Evolutionary conservation across 352 stramenopile species (phyloP).

Genomic region (Globisporangium yorkense): DNA sequence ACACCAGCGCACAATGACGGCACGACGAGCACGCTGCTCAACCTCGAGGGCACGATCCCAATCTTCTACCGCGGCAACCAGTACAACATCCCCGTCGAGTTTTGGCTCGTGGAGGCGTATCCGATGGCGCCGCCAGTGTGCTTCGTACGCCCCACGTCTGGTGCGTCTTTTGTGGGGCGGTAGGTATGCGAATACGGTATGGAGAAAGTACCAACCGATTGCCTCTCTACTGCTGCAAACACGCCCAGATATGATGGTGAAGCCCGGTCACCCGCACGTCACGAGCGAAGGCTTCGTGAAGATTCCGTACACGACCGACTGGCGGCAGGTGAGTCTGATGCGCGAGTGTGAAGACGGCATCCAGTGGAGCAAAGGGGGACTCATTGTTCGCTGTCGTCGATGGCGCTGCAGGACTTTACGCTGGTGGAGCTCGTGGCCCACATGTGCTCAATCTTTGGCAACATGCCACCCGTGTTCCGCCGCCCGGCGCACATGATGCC

Average conservation of each 20-base stretch:
- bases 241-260: constrained; percentile 77
- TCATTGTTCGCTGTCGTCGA: constrained; percentile 5
- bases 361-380: not conserved
- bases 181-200: not conserved
- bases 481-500: constrained; percentile 41
- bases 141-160: constrained; percentile 79
- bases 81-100: constrained; percentile 90
- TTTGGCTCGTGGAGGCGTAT: constrained; percentile 87
- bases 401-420: constrained; percentile 54
- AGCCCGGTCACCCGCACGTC: constrained; percentile 80
- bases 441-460: constrained; percentile 88
- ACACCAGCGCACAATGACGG: constrained; percentile 77
- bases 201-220: not conserved
- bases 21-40: constrained; percentile 77
- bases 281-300: constrained; percentile 82
- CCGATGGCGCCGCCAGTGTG: constrained; percentile 75
- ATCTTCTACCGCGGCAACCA: constrained; percentile 88
- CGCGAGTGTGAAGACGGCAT: not conserved
- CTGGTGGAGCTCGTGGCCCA: constrained; percentile 81
- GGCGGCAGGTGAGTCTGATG: constrained; percentile 34
- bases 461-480: constrained; percentile 80
- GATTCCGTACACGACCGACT: constrained; percentile 83
- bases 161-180: constrained; percentile 7
- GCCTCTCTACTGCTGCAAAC: not conserved
- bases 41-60: constrained; percentile 85